Evolutionary conservation across 2,329 filamentous ascomycete genomes (phyloP).

Genomic region (Aphanocladium album): DNA sequence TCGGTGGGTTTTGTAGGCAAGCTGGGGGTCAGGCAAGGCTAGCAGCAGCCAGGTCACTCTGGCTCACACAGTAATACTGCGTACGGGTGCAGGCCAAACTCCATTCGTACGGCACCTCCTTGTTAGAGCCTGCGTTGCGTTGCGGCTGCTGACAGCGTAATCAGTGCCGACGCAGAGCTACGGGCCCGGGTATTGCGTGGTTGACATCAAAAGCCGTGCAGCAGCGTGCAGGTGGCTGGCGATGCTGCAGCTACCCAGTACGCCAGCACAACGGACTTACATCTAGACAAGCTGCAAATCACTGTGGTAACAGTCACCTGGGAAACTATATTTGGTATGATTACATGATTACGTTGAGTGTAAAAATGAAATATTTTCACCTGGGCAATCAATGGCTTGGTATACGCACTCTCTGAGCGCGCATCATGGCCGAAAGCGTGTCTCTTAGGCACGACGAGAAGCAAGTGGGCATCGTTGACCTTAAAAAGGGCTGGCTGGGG

Average conservation of each 20-base stretch:
- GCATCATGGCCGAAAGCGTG: not conserved
- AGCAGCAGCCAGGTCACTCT: not conserved
- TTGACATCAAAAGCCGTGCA: not conserved
- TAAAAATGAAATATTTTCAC: not conserved
- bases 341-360: not conserved
- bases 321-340: too few species aligned
- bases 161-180: not conserved
- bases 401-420: not conserved
- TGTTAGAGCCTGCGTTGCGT: not conserved
- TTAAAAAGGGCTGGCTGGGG: conserved; percentile 3
- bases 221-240: not conserved
- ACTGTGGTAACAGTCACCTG: too few species aligned
- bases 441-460: not conserved
- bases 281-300: too few species aligned
- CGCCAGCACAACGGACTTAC: too few species aligned
- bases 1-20: not conserved
- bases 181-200: not conserved
- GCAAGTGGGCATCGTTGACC: conserved; percentile 1
- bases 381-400: too few species aligned
- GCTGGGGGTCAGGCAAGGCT: too few species aligned
- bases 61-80: not conserved
- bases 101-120: not conserved
- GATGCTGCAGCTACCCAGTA: not conserved
- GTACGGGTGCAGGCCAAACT: not conserved
- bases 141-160: not conserved